Base-by-base conservation (phyloP, 1,284 basidiomycete genomes). In the Malassezia dermatis region DNA sequence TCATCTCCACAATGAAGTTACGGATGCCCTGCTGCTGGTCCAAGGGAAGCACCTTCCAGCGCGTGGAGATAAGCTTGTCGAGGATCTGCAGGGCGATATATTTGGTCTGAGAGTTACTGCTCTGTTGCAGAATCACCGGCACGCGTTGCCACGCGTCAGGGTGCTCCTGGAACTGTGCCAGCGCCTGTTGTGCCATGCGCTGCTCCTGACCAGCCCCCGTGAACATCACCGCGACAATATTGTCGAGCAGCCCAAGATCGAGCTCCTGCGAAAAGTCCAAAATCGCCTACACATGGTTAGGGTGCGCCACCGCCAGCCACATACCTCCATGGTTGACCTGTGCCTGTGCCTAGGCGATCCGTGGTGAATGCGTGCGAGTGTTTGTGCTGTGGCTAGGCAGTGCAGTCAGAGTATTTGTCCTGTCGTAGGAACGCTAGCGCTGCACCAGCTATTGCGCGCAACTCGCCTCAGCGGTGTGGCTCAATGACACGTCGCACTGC, bases 91-190 rank as follows among this genome's bases (percentile, higher is more conserved):
- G 53, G 15, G 71, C 63, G 26, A 73, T 65, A 52, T 69, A 73
- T 59, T 98, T 98, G 40, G 91, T 85, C 76, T 96, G 93, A 34
- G 86, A 82, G 75, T 85, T 89, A 21, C 80, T 79, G 10, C 89
- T 88, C 57, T 81, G 81, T 74, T 96, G 89, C 53, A 99, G 80
- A 66, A 99, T 87, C 60, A 86, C 86, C 30, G 94, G 94, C 1
- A 98, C 94, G 72, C 89, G 83, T 63, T 93, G 91, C 94, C 94
- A 99, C 43, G 90, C 84, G 59, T 98, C 94, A n/a, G 89, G 87
- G 76, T 89, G 82, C 64, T 98, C 94, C 65, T 98, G 90, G 73
- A 99, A 88, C 75, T 94, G 90, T 10, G 68, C 66, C 21, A 73
- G 62, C 27, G 65, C 64, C 48, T 71, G 67, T 58, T 70, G 67